Percentiles rank a stretch among this genome's conserved stretches.
Evolutionary conservation across 1,139 yeast genomes (phyloP).

Genomic region (Zygoascus sp.): DNA sequence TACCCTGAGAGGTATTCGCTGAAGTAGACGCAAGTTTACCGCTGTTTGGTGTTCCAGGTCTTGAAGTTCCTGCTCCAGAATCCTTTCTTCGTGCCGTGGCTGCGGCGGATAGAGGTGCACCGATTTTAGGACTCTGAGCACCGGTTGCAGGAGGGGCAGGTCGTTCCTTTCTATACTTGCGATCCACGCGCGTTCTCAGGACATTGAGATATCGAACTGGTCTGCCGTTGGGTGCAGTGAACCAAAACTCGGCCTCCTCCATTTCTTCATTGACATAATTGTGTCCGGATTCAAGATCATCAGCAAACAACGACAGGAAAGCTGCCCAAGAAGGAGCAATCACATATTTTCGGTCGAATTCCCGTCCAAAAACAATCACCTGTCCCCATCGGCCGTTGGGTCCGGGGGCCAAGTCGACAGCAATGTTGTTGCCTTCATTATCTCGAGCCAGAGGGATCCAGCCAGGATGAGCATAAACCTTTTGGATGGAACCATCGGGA

Average conservation of each 20-base stretch:
- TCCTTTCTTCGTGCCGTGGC: slow-evolving; percentile 8
- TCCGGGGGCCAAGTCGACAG: slow-evolving; percentile 84
- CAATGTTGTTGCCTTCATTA: slow-evolving; percentile 84
- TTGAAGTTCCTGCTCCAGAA: slow-evolving; percentile 2
- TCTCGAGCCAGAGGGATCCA: slow-evolving; percentile 93
- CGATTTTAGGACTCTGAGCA: neutral
- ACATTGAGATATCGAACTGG: slow-evolving; percentile 58
- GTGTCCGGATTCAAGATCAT: slow-evolving; percentile 75
- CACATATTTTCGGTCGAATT: slow-evolving; percentile 76
- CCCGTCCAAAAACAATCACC: slow-evolving; percentile 83
- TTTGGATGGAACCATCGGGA: slow-evolving; percentile 69
- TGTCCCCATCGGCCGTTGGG: slow-evolving; percentile 73
- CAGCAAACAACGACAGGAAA: slow-evolving; percentile 72
- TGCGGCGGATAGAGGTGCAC: slow-evolving; percentile 7
- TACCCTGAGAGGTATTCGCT: slow-evolving; percentile 7
- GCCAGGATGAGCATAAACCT: slow-evolving; percentile 73
- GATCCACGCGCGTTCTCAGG: slow-evolving; percentile 45
- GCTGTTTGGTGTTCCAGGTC: slow-evolving; percentile 14
- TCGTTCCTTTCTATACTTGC: slow-evolving; percentile 22
- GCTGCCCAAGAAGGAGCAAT: slow-evolving; percentile 84
- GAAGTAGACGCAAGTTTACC: slow-evolving; percentile 5
- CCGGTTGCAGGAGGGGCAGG: neutral
- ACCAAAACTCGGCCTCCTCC: slow-evolving; percentile 60
- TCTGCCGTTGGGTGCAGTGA: slow-evolving; percentile 48
- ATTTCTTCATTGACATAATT: slow-evolving; percentile 64